Evolutionary conservation across 176 grass and related monocot species (phyloP), one percentile per base, ranked within the genome.

Genomic region (Zea luxurians): DNA sequence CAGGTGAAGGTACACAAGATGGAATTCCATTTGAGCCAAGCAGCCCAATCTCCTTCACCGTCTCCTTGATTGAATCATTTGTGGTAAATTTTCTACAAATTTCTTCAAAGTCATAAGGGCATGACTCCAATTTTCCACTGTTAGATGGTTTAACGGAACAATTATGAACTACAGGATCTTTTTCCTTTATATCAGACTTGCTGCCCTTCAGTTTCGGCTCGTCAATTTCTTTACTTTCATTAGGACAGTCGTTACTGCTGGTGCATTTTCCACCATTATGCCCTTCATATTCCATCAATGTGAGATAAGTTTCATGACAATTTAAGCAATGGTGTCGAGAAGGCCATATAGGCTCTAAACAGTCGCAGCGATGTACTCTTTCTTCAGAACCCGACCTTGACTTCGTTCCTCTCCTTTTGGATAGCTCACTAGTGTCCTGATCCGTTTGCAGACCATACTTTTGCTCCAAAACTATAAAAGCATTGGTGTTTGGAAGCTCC

Each of bases 261-360:
- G 48, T 83, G 75, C 96, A 98, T 77, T 88, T 94, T 80, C 85
- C 87, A 86, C 83, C 79, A 83, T 75, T 83, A 88, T 98, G 96
- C 52, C 68, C 71, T 77, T 98, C 92, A 83, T 90, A 89, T 84
- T 98, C 96, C 4, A 44, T 37, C 12, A 44, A 66, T 36, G 80
- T 80, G 18, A 61, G 78, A 61, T 92, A 92, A 59, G 92, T 87
- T 10, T 90, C 85, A 78, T 98, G 96, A 78, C 96, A 98, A 69
- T 80, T 86, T 62, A 87, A 81, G 81, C 96, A 98, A 53, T 98
- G 96, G 34, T 88, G 52, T 74, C 87, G 69, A 87, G 88, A 92
- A 94, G 89, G 85, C 89, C 88, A 94, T 74, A 90, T 48, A 66
- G 87, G 87, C 77, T 98, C 96, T 52, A 98, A 90, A 78, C 92